These are phyloP conservation scores for Fragaria nilgerrensis DNA, from an alignment of 306 rosid genomes.

Conservation along the genomic window DNA sequence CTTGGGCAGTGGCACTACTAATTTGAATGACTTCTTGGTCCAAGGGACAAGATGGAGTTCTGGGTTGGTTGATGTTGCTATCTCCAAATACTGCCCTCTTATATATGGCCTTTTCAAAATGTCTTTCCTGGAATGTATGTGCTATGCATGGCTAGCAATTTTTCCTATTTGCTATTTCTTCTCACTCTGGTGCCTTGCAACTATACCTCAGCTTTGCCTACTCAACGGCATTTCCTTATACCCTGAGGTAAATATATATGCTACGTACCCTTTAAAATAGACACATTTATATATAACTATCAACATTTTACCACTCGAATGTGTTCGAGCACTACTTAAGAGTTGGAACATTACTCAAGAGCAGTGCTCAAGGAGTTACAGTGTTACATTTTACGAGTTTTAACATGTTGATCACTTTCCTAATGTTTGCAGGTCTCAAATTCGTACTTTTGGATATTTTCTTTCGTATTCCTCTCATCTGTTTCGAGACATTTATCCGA, in stretches of 20 bases:
- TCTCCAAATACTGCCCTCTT: constrained; percentile 59
- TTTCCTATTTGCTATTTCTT: constrained; percentile 41
- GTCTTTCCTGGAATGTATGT: constrained; percentile 48
- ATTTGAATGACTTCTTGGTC: constrained; percentile 51
- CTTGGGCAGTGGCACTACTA: constrained; percentile 53
- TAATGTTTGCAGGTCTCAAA: constrained; percentile 45
- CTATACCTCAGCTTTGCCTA: constrained; percentile 62
- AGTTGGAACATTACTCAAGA: background rate
- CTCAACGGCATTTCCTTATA: constrained; percentile 49
- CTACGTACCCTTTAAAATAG: too few relatives aligned
- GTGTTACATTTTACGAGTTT: too few relatives aligned
- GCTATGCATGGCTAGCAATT: constrained; percentile 45
- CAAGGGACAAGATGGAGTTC: constrained; percentile 65
- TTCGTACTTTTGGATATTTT: constrained; percentile 32
- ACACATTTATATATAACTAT: too few relatives aligned
- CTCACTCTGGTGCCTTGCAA: constrained; percentile 53
- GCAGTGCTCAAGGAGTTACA: too few relatives aligned
- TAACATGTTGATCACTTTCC: background rate
- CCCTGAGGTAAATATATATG: constrained; percentile 51
- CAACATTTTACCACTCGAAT: too few relatives aligned
- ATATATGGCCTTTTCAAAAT: constrained; percentile 40
- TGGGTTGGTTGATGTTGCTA: constrained; percentile 56
- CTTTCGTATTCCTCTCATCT: constrained; percentile 42
- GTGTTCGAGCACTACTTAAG: background rate
- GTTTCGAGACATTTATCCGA: constrained; percentile 35